phyloP scores from a whole-genome alignment of 768 basidiomycete genomes.

The Boletus sp. region DNA sequence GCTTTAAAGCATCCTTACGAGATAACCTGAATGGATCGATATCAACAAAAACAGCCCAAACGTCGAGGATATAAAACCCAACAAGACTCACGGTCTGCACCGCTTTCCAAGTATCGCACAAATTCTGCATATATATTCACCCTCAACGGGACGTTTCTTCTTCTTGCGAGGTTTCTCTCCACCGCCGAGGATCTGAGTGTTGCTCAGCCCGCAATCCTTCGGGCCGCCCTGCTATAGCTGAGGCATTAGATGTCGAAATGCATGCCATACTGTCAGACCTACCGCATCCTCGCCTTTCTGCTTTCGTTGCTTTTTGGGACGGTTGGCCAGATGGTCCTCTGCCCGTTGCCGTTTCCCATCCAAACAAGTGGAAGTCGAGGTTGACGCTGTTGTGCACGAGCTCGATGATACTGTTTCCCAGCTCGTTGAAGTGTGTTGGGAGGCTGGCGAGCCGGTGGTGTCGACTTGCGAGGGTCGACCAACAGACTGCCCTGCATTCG shows the following conservation, averaged over 20 bases:
- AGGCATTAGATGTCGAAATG: not conserved
- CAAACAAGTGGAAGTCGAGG: not conserved
- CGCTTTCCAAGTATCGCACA: too few relatives aligned
- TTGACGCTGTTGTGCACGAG: not conserved
- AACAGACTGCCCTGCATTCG: too few relatives aligned
- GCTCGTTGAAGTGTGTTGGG: not conserved
- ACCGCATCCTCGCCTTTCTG: not conserved
- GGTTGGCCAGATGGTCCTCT: too few relatives aligned
- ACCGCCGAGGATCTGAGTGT: not conserved
- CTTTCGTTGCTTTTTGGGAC: not conserved
- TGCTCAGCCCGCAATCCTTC: too few relatives aligned
- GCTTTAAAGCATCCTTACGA: conserved; percentile 8
- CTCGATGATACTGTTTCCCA: not conserved
- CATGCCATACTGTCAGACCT: not conserved
- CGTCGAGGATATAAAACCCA: too few relatives aligned
- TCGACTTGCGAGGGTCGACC: not conserved
- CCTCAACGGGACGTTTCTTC: not conserved
- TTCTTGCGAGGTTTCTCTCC: not conserved
- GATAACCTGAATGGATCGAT: not conserved
- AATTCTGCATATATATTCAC: too few relatives aligned
- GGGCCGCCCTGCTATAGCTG: not conserved
- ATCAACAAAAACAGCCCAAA: not conserved
- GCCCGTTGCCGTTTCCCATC: not conserved
- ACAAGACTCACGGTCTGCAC: too few relatives aligned
- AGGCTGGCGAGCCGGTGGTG: not conserved